These are phyloP conservation scores for Omphalotus olearius DNA, from an alignment of 1,284 basidiomycete species.

Conservation along the genomic window DNA sequence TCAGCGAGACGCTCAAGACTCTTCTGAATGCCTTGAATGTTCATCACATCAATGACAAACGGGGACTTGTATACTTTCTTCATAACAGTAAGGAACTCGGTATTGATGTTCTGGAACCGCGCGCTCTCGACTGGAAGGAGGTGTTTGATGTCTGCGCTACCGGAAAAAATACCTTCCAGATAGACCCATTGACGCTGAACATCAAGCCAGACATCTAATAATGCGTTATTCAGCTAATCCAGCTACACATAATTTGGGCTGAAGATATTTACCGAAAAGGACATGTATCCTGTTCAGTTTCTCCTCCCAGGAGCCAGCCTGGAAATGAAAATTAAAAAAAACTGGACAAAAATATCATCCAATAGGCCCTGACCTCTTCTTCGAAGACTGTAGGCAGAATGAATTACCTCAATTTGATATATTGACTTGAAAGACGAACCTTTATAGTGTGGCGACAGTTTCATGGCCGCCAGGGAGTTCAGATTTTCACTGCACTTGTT, in stretches of 20 bases:
- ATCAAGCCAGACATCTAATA: conserved; percentile 94
- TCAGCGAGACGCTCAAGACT: conserved; percentile 96
- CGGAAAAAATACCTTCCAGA: conserved; percentile 98
- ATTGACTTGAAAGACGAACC: conserved; percentile 38
- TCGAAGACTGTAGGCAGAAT: conserved; percentile 67
- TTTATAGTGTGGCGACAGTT: conserved; percentile 95
- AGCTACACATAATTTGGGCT: not conserved
- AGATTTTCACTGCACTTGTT: conserved; percentile 95
- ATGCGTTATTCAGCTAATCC: not conserved
- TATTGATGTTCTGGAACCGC: conserved; percentile 98
- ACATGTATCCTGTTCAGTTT: conserved; percentile 94
- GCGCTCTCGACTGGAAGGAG: conserved; percentile 95
- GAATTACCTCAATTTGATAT: conserved; percentile 1
- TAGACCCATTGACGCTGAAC: conserved; percentile 99
- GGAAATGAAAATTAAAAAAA: conserved; percentile 14
- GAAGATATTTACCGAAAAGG: conserved; percentile 70
- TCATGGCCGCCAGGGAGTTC: conserved; percentile 96
- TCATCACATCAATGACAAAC: conserved; percentile 95
- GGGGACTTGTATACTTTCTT: conserved; percentile 99
- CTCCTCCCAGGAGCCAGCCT: conserved; percentile 91
- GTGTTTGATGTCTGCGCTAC: conserved; percentile 97
- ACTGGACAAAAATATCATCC: not conserved
- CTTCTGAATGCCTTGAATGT: conserved; percentile 95
- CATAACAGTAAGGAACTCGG: conserved; percentile 98
- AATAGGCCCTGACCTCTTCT: conserved; percentile 60